Conservation (phyloP, 2,329 filamentous ascomycete species). For the Knoxdaviesia capensis region DNA sequence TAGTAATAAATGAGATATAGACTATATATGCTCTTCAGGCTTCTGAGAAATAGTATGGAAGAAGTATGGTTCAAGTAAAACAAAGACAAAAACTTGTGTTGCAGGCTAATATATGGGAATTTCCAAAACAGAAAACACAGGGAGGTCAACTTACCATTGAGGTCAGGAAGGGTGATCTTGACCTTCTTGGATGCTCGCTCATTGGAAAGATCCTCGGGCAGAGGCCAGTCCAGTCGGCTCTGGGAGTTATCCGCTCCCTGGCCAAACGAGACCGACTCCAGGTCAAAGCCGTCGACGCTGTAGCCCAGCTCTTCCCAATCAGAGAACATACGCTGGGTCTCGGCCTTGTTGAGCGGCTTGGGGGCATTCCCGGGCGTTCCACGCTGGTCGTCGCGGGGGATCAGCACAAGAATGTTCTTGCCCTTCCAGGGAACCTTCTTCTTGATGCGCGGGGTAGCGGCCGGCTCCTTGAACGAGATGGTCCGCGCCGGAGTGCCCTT, state of each 20-base stretch:
- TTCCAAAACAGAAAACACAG: too few species aligned
- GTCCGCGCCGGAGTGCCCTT: slow-evolving; percentile 14
- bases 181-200: slow-evolving; percentile 34
- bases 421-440: slow-evolving; percentile 60
- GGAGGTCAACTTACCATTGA: slow-evolving; percentile 29
- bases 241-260: slow-evolving; percentile 27
- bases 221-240: slow-evolving; percentile 50
- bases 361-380: slow-evolving; percentile 34
- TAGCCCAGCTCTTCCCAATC: slow-evolving; percentile 53
- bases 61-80: too few species aligned
- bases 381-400: slow-evolving; percentile 48
- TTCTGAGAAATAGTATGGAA: too few species aligned
- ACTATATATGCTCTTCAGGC: too few species aligned
- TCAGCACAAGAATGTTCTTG: slow-evolving; percentile 50
- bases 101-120: too few species aligned
- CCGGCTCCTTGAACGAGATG: slow-evolving; percentile 15
- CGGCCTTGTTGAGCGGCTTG: slow-evolving; percentile 30
- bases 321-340: slow-evolving; percentile 40
- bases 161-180: slow-evolving; percentile 48
- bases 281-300: slow-evolving; percentile 45
- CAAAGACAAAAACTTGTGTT: too few species aligned
- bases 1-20: too few species aligned
- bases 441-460: slow-evolving; percentile 34
- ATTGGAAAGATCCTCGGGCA: slow-evolving; percentile 31
- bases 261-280: slow-evolving; percentile 25